Evolutionary conservation across 2,329 filamentous ascomycete genomes (phyloP), one percentile per base, ranked within the genome.

Genomic region (Scorias spongiosa): DNA sequence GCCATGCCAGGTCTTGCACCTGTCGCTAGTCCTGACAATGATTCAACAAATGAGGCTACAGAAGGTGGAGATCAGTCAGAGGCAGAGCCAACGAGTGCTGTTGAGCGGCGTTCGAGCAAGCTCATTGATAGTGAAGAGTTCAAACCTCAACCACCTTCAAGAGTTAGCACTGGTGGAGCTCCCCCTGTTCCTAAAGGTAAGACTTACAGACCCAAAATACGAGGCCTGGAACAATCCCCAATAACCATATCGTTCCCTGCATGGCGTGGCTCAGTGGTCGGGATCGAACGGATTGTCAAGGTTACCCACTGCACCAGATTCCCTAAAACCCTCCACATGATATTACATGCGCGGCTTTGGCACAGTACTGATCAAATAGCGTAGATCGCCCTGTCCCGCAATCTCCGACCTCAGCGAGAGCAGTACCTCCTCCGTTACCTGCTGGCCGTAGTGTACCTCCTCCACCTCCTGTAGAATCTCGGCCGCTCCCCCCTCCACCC

Each of bases 1-100:
- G 38, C 14, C 12, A 51, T 58, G 11, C 53, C 55, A 15, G 84
- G 84, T 9, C 77, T 93, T 74, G 72, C 76, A 49, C 72, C 60
- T 45, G 62, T 58, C 47, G 59, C 62, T 64, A 76, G 71, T 45
- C 71, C 70, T 8, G 69, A 68, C 47, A 49, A 64, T 45, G 65
- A 67, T 42, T 55, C 64, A 12, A 58, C 56, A 40, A 50, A 70
- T 59, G 51, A 65, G 20, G 51, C 57, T 44, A 52, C 17, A 6
- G 34, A 9, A 9, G 4, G 74, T 47, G 70, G 70, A 44, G 74
- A 76, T 45, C 71, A 73, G 44, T 66, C 72, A 37, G 65, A 67
- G 41, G 56, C 64, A 18, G 52, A 62, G 15, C 58, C 64, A 29
- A 58, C 66, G 8, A 54, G 71, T 42, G 66, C 63, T 11, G 60